A percentile compares a stretch with the other conserved stretches of the same genome.
These are phyloP conservation scores for Scorias spongiosa DNA, from an alignment of 2,329 filamentous ascomycete species.

Conservation along the genomic window DNA sequence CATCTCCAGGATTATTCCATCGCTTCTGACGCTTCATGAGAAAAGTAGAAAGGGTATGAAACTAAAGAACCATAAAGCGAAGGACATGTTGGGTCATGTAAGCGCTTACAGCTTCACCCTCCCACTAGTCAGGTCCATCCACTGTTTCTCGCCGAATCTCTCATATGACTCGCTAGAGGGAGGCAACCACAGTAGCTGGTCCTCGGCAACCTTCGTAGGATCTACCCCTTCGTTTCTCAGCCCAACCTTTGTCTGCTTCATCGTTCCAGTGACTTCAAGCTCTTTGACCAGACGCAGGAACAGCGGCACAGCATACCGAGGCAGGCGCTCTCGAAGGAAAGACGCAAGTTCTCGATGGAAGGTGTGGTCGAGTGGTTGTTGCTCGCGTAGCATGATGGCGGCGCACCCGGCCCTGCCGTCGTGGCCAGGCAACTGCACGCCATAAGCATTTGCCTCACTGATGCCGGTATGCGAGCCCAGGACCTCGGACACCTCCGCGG, in stretches of 20 bases:
- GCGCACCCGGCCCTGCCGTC: constrained; percentile 76
- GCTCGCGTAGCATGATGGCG: constrained; percentile 42
- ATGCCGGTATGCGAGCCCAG: constrained; percentile 52
- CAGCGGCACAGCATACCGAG: constrained; percentile 60
- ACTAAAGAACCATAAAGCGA: too few relatives aligned
- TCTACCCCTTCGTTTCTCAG: constrained; percentile 62
- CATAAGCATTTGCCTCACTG: constrained; percentile 73
- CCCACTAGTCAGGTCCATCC: constrained; percentile 51
- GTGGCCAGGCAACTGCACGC: constrained; percentile 62
- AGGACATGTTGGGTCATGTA: not conserved
- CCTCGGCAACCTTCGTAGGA: constrained; percentile 36
- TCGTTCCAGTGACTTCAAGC: constrained; percentile 61
- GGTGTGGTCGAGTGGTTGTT: constrained; percentile 19
- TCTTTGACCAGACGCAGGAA: constrained; percentile 55
- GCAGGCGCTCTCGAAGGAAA: constrained; percentile 44
- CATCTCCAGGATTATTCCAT: too few relatives aligned
- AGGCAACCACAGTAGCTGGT: constrained; percentile 51
- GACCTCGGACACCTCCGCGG: constrained; percentile 57
- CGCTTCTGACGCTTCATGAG: too few relatives aligned
- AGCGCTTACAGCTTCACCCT: constrained; percentile 48
- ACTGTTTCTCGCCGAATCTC: constrained; percentile 51
- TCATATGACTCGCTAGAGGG: constrained; percentile 45
- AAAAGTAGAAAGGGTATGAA: too few relatives aligned
- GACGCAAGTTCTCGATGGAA: constrained; percentile 38
- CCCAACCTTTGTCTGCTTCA: constrained; percentile 72